Evolutionary conservation across 306 rosid genomes (phyloP).

Genomic region (Albizia julibrissin): DNA sequence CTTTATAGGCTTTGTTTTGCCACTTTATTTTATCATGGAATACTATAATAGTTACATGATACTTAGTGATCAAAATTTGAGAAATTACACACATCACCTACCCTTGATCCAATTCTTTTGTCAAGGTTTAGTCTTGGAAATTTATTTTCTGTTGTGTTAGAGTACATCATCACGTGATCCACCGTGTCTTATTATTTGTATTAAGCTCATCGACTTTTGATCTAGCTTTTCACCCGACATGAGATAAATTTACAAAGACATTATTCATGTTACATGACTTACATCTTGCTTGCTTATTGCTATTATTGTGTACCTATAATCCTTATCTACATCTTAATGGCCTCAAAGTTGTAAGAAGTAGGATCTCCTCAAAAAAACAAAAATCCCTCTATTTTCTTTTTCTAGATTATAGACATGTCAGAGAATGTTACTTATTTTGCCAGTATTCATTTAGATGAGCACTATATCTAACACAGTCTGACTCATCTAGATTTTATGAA

Average conservation of each 20-base stretch:
- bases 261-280: neutral
- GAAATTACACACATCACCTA: no score
- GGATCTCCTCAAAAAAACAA: no score
- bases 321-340: neutral
- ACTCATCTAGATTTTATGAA: neutral
- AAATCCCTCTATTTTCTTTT: no score
- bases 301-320: neutral
- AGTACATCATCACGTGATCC: neutral
- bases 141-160: neutral
- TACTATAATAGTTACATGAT: no score
- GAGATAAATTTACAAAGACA: neutral
- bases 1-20: no score
- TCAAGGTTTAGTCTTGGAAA: constrained; percentile 4
- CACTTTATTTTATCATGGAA: no score
- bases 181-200: neutral
- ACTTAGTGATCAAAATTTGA: no score
- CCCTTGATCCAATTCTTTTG: no score
- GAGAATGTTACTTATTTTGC: neutral
- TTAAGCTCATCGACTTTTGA: neutral
- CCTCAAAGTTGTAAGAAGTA: no score
- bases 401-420: neutral
- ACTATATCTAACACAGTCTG: neutral
- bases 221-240: neutral
- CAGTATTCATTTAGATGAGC: neutral
- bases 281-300: neutral